Base-by-base conservation (phyloP, 2,329 filamentous ascomycete species). In the Pseudogymnoascus sp. region DNA sequence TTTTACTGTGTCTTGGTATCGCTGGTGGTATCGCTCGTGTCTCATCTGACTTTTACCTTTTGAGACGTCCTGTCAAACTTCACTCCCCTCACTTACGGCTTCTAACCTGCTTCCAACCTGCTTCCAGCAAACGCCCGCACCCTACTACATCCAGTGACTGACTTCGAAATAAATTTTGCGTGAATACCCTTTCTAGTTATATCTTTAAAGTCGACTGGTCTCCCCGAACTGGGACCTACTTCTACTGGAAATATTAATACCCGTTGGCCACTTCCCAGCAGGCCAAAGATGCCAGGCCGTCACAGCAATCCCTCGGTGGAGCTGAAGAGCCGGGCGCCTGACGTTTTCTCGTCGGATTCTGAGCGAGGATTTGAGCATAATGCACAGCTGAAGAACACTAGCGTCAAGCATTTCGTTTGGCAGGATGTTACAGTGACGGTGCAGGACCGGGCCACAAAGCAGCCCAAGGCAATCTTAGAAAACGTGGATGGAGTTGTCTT, bases 361-460 rank as follows among this genome's bases (percentile, higher is more conserved):
- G 49, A 55, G 49, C n/a, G 49, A 22, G 49, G 49, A 12, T 33
- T 33, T 19, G 49, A 55, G 28, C 49, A 69, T 5, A 65, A 69
- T 55, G 39, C 60, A 5, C 81, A 86, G 66, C 75, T 89, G 22
- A 75, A 77, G 55, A 92, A 92, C 74, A 80, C 81, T n/a, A 82
- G 81, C 0, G 84, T 92, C 42, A 77, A 80, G 25, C 84, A 75
- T 67, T 84, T 91, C 67, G 79, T 83, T 3, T 93, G 90, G 89
- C 77, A 79, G 52, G 78, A 81, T 62, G 77, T 92, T 59, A 85
- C 81, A 0, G 89, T 92, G 52, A 86, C 81, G 0, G 88, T 93
- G 66, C 89, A 90, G 68, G 88, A 92, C 72, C 79, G 84, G 5
- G 78, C 84, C 66, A 86, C 86, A 0, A 87, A 88, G 68, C 71